Conservation (phyloP, 2,329 filamentous ascomycete species). For the Zasmidium cellare region DNA sequence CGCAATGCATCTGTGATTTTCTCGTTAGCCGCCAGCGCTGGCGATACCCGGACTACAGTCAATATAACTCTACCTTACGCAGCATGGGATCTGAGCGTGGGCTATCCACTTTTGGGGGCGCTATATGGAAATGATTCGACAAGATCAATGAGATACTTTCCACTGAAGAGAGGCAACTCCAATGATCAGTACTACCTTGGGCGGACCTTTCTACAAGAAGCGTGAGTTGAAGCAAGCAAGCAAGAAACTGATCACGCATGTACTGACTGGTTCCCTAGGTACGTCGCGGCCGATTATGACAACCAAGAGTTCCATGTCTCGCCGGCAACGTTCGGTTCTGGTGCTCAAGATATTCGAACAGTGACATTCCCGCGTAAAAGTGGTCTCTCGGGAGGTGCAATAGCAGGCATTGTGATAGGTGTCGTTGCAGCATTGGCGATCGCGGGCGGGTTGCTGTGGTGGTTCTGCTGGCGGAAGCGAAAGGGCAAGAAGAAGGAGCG, state of each 20-base stretch:
- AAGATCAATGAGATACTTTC: constrained; percentile 23
- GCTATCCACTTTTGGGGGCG: constrained; percentile 10
- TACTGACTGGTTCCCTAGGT: no score
- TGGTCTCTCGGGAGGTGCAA: constrained; percentile 13
- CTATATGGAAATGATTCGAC: constrained; percentile 41
- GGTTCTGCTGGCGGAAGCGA: constrained; percentile 10
- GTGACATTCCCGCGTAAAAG: not conserved
- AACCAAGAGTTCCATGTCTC: constrained; percentile 11
- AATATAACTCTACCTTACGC: constrained; percentile 31
- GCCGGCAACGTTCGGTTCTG: not conserved
- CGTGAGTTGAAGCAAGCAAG: constrained; percentile 24
- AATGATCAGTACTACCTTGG: constrained; percentile 28
- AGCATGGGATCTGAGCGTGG: constrained; percentile 29
- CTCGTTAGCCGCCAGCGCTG: constrained; percentile 17
- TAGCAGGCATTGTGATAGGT: constrained; percentile 18
- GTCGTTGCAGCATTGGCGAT: constrained; percentile 6
- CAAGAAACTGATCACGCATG: no score
- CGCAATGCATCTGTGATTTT: constrained; percentile 40
- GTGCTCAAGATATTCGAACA: not conserved
- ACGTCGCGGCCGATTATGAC: constrained; percentile 15
- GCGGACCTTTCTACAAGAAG: constrained; percentile 32
- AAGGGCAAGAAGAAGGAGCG: constrained; percentile 6
- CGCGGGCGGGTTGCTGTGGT: constrained; percentile 6
- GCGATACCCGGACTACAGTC: constrained; percentile 6
- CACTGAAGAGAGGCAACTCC: constrained; percentile 23